Base-by-base conservation (phyloP, 2,329 filamentous ascomycete genomes). In the Cryphonectria naterciae region DNA sequence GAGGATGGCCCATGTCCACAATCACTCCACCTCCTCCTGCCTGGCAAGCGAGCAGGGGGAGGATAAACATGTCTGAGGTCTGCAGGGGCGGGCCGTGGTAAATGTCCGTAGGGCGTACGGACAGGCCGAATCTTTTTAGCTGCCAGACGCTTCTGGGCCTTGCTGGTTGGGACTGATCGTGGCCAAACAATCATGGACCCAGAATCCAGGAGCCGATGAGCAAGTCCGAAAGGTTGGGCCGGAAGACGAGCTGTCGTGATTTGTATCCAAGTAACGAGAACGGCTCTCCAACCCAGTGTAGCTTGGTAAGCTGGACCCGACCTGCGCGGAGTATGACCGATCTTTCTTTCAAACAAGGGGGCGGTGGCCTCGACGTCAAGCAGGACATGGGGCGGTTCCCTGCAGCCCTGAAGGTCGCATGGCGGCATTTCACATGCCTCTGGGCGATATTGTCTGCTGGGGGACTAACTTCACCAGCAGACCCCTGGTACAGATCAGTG, bases 291-390 rank as follows among this genome's bases (percentile, higher is more conserved):
- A n/a, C 32, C 28, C 15, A 22, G 32, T 37, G 17, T n/a, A 22
- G 58, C 7, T 61, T n/a, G 32, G 22, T 43, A 28, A 35, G 56
- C 11, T 60, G 1, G 28, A 60, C 37, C 17, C 39, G 41, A 28
- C 15, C n/a, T 46, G n/a, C 15, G 13, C 64, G 46, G 17, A n/a
- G 46, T 39, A 49, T 65, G 19, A 65, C 28, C 46, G 46, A 15
- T 22, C 19, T 28, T 35, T 39, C n/a, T 15, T 56, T 65, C 64
- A 65, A 65, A 70, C 69, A 70, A 46, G 69, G 69, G 69, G 69
- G 58, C 22, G 60, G 37, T 39, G 37, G 11, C 17, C 46, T 65
- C 58, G 60, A 67, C 43, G 60, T 60, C 43, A 63, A 60, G 19
- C 28, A 22, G 17, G 39, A 8, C 37, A 15, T 52, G 65, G 69